Base-by-base conservation (phyloP, 768 basidiomycete genomes). In the Krasilnikovozyma curviuscula region DNA sequence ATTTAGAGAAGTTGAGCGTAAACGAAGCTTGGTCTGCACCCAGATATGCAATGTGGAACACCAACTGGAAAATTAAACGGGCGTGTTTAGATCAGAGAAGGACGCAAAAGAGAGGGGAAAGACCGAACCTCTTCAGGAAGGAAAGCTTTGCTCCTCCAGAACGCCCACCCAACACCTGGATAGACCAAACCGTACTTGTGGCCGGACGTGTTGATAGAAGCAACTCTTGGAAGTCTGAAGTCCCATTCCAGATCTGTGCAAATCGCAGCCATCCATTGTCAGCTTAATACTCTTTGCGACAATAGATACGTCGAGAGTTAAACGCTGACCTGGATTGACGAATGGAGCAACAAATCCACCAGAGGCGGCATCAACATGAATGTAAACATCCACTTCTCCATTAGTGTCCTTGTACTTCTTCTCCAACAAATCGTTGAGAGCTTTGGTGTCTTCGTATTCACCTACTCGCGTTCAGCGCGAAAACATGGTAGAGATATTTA, bases 71-170 rank as follows among this genome's bases (percentile, higher is more conserved):
- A 27, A 18, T 43, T 32, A 7, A 24, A 25, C 23, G 16, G 7
- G 25, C 25, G 27, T 28, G 8, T 14, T 16, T 23, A 25, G 16
- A 7, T 18, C 6, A 42, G 28, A 39, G 3, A 18, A 18, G 19
- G 29, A 27, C 5, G 27, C n/a, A 18, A 29, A 12, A 55, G 45
- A 42, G 45, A 61, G 59, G 21, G 56, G 61, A 53, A 62, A 64
- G 50, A 66, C 52, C 39, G n/a, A n/a, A 65, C 51, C 28, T 63
- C 61, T 21, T 64, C 59, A 5, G 64, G 64, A 0, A 66, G 50
- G 58, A 56, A 64, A 1, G 53, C 46, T 49, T 59, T 58, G 40
- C 47, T 35, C 24, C 63, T 44, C 57, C 59, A 63, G 40, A 65
- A 24, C 1, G 56, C 56, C 61, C 62, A 66, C 9, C 65, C 63